Evolutionary conservation across 2,329 filamentous ascomycete genomes (phyloP), one percentile per base, ranked within the genome.

Genomic region (Monosporascus sp.): DNA sequence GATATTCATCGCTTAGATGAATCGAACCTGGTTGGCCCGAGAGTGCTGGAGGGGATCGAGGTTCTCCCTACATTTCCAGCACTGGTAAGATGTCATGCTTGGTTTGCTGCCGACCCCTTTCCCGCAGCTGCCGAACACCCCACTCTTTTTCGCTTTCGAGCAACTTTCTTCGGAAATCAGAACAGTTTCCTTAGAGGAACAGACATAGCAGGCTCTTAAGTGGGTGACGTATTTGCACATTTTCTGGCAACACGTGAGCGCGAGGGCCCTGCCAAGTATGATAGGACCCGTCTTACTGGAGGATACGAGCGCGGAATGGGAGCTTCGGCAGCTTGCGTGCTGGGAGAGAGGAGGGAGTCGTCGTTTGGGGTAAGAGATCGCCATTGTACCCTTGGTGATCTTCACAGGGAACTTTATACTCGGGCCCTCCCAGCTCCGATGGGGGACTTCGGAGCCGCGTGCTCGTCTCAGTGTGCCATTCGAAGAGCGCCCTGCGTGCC

Each of bases 171-270:
- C 73, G 1, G 72, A 74, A 37, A 75, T 74, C 49, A 75, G 67
- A 8, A 75, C 68, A 0, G 68, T 74, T 44, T 74, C 70, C 55
- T 74, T 67, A 20, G 58, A 56, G 46, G 61, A 56, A 62, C 72
- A 75, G 54, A 61, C 46, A 49, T 60, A 61, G 61, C 72, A 75
- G 52, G 68, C 54, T 53, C 67, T 67, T 37, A 72, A 55, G 61
- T 75, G 72, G 22, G 64, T 68, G 26, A 71, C 65, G 62, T 72
- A 74, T 55, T 64, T 66, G 54, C 73, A 75, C 72, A 74, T 74
- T 11, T 53, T 49, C 63, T 63, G 52, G 17, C 26, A 51, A 7
- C 4, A 17, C 27, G 38, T 55, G 52, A 55, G 44, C 31, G 31
- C 11, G 31, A 14, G 31, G 31, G 31, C 9, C 31, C 1, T 35